Evolutionary conservation across 768 basidiomycete genomes (phyloP).

Genomic region (Tylopilus sp.): DNA sequence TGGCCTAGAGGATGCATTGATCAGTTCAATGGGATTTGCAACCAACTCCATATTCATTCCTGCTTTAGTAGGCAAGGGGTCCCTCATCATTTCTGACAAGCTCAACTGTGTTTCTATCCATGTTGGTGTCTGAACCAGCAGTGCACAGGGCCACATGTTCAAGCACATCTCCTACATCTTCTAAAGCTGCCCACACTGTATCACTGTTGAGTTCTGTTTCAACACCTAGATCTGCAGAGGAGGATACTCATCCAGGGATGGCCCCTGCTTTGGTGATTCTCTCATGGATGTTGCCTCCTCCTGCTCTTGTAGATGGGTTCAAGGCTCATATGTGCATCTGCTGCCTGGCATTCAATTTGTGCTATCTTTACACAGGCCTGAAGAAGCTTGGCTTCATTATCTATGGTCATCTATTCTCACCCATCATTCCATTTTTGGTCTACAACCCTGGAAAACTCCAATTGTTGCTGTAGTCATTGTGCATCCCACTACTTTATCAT

Average conservation of each 20-base stretch:
- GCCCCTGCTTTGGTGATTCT: conserved; percentile 66
- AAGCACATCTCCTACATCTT: conserved; percentile 60
- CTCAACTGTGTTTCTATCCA: conserved; percentile 95
- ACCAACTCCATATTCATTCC: conserved; percentile 94
- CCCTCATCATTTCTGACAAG: conserved; percentile 95
- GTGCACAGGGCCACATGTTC: conserved; percentile 88
- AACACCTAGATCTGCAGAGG: conserved; percentile 35
- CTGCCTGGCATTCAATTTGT: conserved; percentile 91
- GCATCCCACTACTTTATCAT: conserved; percentile 90
- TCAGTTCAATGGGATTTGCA: conserved; percentile 95
- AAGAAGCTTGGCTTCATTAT: conserved; percentile 95
- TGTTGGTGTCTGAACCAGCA: conserved; percentile 84
- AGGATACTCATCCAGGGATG: conserved; percentile 61
- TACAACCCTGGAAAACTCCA: conserved; percentile 91
- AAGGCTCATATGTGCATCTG: conserved; percentile 83
- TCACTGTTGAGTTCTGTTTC: conserved; percentile 31
- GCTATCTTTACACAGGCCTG: conserved; percentile 85
- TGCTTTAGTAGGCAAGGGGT: conserved; percentile 85
- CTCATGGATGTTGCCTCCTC: conserved; percentile 73
- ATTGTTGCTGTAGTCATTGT: conserved; percentile 88
- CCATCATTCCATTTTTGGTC: conserved; percentile 88
- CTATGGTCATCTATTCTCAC: conserved; percentile 87
- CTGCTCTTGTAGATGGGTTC: conserved; percentile 68
- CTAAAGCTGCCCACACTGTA: conserved; percentile 24
- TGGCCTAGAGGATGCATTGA: conserved; percentile 85